Evolutionary conservation across 306 rosid genomes (phyloP), one percentile per base, ranked within the genome.

Genomic region (Dryas drummondii): DNA sequence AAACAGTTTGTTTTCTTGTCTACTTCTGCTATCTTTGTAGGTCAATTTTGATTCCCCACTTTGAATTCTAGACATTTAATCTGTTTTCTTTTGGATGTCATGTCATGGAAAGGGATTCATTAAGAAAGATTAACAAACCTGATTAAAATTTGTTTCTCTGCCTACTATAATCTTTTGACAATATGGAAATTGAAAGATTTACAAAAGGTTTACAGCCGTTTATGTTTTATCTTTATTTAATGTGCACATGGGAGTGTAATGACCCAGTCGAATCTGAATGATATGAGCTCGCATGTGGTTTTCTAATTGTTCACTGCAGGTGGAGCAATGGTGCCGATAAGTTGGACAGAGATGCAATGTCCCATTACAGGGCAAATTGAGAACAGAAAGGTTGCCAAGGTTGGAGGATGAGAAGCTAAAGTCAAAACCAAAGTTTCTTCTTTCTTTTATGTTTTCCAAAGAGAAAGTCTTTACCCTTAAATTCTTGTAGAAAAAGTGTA

Each of bases 261-360:
- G 46, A 66, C 60, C 47, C 37, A 13, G 32, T 49, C n/a, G 40
- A 67, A 13, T 73, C 54, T 55, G n/a, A 1, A 9, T 16, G 55
- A 42, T 56, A 61, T 76, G 72, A 64, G 82, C 81, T 17, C 74
- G 62, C 59, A 10, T 26, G 54, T 78, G 80, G 14, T 82, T 54
- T 46, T 72, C 63, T 61, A 6, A 44, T 15, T 82, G 46, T 78
- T 70, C 67, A 56, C 52, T 81, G 42, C 56, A 90, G 98, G 97
- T 81, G 97, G 85, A 71, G 76, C 87, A 14, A 87, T 92, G 97
- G 87, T 91, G 68, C 96, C 99, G 71, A 77, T 86, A 69, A 91
- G 98, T 78, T 93, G 97, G 98, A 91, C 97, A 8, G 93, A 93
- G 85, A 91, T 93, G 98, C 93, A 89, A 73, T 93, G 96, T 82